phyloP scores from a whole-genome alignment of 176 grass and related monocot species.

The Secale cereale region DNA sequence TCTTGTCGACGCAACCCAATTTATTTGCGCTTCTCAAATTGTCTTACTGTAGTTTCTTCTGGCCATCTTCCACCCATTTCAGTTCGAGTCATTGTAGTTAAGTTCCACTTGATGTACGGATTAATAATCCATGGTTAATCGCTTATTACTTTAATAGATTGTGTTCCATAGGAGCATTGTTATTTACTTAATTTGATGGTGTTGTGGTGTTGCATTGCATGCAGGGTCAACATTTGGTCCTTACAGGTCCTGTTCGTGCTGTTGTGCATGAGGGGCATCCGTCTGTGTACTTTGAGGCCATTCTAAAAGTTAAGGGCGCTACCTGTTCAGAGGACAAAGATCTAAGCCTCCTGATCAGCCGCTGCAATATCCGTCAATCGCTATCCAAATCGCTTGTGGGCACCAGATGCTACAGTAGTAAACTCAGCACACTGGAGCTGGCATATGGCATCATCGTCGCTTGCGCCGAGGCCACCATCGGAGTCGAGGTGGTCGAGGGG shows the following conservation, averaged over 20 bases:
- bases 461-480: neutral
- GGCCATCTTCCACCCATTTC: neutral
- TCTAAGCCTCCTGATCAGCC: neutral
- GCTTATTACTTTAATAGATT: neutral
- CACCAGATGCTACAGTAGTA: neutral
- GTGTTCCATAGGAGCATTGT: neutral
- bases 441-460: neutral
- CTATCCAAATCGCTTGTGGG: neutral
- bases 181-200: neutral
- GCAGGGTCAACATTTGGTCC: neutral
- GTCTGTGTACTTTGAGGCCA: constrained; percentile 1
- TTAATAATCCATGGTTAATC: neutral
- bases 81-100: neutral
- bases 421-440: constrained; percentile 1
- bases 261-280: neutral
- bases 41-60: neutral
- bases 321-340: neutral
- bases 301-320: neutral
- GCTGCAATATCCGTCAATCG: neutral
- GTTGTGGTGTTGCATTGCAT: neutral
- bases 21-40: neutral
- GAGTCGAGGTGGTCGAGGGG: neutral
- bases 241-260: constrained; percentile 6
- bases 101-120: neutral
- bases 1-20: neutral